A percentile compares a stretch with the other conserved stretches of the same genome.
These are phyloP conservation scores for Euclidium syriacum DNA, from an alignment of 345 rosid species.

Conservation along the genomic window DNA sequence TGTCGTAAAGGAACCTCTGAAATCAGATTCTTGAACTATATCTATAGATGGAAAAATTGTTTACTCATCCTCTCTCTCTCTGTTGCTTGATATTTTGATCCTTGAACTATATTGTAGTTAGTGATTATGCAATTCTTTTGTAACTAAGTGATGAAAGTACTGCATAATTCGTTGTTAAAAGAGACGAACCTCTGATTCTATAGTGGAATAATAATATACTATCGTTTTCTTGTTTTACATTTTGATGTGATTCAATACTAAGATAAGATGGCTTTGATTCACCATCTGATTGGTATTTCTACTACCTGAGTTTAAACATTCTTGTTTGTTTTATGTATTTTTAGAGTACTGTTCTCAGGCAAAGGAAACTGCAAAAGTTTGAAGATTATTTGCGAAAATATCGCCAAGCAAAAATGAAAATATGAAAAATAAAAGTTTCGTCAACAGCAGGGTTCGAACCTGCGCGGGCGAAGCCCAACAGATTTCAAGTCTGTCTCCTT, in stretches of 20 bases:
- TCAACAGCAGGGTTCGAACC: slow-evolving; percentile 92
- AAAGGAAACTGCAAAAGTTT: not conserved
- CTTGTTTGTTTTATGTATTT: not conserved
- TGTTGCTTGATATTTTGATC: too few relatives aligned
- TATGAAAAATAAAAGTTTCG: not conserved
- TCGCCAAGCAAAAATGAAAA: not conserved
- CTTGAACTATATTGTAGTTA: not conserved
- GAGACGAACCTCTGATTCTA: not conserved
- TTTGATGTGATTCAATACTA: not conserved
- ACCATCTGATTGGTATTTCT: not conserved
- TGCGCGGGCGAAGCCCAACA: slow-evolving; percentile 82
- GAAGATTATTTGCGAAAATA: too few relatives aligned
- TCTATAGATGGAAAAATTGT: not conserved
- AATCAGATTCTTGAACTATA: slow-evolving; percentile 27
- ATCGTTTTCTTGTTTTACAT: slow-evolving; percentile 1
- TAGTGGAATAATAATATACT: slow-evolving; percentile 10
- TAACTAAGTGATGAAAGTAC: slow-evolving; percentile 15
- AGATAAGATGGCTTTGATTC: not conserved
- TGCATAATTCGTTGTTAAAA: not conserved
- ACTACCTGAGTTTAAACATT: not conserved
- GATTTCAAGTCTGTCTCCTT: slow-evolving; percentile 98
- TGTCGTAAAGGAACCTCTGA: slow-evolving; percentile 28
- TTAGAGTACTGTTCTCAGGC: not conserved
- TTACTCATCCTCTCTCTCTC: not conserved
- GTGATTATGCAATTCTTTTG: slow-evolving; percentile 29